Base-by-base conservation (phyloP, 441 rosid species). In the Erodium moschatum region DNA sequence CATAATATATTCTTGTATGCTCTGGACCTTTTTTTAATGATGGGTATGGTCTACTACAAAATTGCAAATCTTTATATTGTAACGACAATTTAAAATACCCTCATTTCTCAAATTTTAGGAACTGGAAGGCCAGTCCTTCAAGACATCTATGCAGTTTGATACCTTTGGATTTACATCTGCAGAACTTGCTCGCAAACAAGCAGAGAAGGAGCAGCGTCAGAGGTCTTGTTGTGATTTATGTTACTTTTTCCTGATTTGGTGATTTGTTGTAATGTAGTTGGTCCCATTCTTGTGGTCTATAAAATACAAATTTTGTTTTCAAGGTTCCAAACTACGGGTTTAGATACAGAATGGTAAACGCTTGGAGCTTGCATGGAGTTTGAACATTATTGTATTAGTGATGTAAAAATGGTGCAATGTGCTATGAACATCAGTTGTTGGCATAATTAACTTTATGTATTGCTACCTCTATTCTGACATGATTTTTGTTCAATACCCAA, bases 91-190 rank as follows among this genome's bases (percentile, higher is more conserved):
- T 70, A 46, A 19, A 38, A 40, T 64, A 15, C 56, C 56, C 9
- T 56, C 64, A 70, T 4, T 58, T 71, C 70, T 78, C 73, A n/a
- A 67, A 72, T 71, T 77, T 68, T 74, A 94, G 99, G 99, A 91
- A 67, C 48, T 91, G 81, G 99, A 88, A 74, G 90, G 92, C 66
- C 83, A 73, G 66, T 77, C 85, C 65, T 77, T 94, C 75, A 85
- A 84, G 42, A 87, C 94, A 5, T 82, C 94, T 61, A 83, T 92
- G 16, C 91, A 91, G 62, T 94, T 94, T 79, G 99, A 94, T 81
- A 94, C 99, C 13, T 94, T 94, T 86, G 99, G 99, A 73, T 94
- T 85, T 84, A 89, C 97, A 35, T 89, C 97, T 77, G 96, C 90
- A 52, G 97, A 89, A 81, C 72, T 74, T 66, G 85, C 97, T 78